A percentile compares a stretch with the other conserved stretches of the same genome.
phyloP scores from a whole-genome alignment of 148 eudicot genomes.

The Persicaria tinctoria region DNA sequence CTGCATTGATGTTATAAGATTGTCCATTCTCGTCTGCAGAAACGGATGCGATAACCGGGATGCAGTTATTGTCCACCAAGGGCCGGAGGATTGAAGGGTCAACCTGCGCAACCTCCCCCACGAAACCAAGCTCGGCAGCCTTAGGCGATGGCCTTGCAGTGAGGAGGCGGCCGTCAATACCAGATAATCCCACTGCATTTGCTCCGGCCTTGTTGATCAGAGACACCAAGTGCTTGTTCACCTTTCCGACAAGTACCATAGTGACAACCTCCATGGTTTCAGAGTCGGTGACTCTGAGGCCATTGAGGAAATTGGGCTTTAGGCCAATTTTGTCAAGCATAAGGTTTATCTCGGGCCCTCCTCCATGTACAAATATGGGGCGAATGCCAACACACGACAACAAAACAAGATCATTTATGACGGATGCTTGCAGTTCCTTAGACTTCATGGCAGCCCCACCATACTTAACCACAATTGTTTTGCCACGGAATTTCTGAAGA shows the following conservation, averaged over 20 bases:
- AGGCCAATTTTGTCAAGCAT: conserved; percentile 51
- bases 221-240: conserved; percentile 62
- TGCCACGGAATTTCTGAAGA: conserved; percentile 67
- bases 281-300: conserved; percentile 65
- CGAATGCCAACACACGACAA: conserved; percentile 68
- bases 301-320: conserved; percentile 58
- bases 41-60: conserved; percentile 77
- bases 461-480: conserved; percentile 71
- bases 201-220: conserved; percentile 72
- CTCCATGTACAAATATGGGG: conserved; percentile 68
- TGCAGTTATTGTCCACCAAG: conserved; percentile 42
- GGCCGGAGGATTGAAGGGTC: conserved; percentile 51
- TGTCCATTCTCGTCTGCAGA: conserved; percentile 65
- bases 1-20: conserved; percentile 69
- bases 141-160: conserved; percentile 60
- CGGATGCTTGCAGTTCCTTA: conserved; percentile 58
- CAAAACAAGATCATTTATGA: conserved; percentile 57
- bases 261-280: conserved; percentile 81
- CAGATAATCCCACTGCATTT: conserved; percentile 65
- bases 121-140: conserved; percentile 58
- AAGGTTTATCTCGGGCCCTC: conserved; percentile 74
- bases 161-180: conserved; percentile 63
- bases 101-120: conserved; percentile 65
- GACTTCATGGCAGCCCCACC: conserved; percentile 91
- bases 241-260: conserved; percentile 76